These are phyloP conservation scores for Stylonectria norvegica DNA, from an alignment of 2,329 filamentous ascomycete genomes.

Conservation along the genomic window DNA sequence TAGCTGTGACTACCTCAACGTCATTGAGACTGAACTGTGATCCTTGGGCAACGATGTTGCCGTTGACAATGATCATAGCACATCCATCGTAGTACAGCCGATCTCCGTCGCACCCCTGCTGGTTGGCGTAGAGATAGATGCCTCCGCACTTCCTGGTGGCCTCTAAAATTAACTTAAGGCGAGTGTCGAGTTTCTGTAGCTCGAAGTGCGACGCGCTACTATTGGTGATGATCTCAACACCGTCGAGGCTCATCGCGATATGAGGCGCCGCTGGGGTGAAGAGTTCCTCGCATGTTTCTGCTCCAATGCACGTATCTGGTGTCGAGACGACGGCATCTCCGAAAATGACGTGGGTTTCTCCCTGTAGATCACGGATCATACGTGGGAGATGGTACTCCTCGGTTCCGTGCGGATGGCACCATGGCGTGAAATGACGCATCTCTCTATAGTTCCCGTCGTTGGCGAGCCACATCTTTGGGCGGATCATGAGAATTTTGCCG, in stretches of 20 bases:
- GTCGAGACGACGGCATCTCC: conserved; percentile 40
- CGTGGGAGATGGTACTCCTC: conserved; percentile 46
- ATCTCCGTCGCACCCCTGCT: conserved; percentile 53
- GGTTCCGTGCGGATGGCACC: conserved; percentile 33
- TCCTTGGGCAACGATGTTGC: conserved; percentile 59
- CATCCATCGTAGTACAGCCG: conserved; percentile 54
- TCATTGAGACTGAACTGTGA: conserved; percentile 57
- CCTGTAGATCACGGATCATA: conserved; percentile 52
- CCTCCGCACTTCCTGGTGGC: conserved; percentile 61
- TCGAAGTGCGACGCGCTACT: conserved; percentile 43
- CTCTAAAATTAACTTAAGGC: conserved; percentile 63
- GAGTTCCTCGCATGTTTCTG: conserved; percentile 41
- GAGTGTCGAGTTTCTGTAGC: conserved; percentile 61
- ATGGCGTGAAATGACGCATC: conserved; percentile 40
- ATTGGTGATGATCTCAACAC: conserved; percentile 71
- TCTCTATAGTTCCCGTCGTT: conserved; percentile 59
- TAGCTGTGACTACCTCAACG: conserved; percentile 64
- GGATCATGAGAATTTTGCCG: conserved; percentile 65
- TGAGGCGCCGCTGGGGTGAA: conserved; percentile 20
- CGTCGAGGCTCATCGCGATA: conserved; percentile 41
- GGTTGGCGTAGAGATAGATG: conserved; percentile 47
- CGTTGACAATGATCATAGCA: conserved; percentile 60
- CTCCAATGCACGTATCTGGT: conserved; percentile 37
- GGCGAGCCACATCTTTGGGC: conserved; percentile 63
- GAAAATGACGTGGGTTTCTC: conserved; percentile 35